phyloP scores from a whole-genome alignment of 2,329 filamentous ascomycete species.

The Cryphonectria parasitica region DNA sequence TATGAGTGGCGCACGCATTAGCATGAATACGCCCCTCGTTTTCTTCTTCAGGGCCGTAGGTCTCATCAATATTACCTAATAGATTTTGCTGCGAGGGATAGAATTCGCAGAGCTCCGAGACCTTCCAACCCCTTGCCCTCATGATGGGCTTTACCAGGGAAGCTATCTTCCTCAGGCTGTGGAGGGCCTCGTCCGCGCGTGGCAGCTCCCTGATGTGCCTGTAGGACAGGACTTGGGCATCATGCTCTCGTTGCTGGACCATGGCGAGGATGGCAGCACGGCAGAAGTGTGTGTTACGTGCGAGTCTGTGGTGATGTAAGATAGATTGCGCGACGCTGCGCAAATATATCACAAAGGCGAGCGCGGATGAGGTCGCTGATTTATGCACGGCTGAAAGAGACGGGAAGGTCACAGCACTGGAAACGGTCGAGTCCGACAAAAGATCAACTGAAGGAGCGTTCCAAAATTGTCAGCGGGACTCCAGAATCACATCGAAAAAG shows the following conservation, averaged over 20 bases:
- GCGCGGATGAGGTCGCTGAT: background rate
- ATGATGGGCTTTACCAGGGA: conserved; percentile 95
- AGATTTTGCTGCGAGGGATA: conserved; percentile 75
- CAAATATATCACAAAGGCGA: background rate
- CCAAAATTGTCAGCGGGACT: background rate
- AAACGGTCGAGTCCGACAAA: background rate
- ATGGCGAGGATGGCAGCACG: conserved; percentile 10
- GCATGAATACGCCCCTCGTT: background rate
- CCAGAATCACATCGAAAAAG: conserved; percentile 22
- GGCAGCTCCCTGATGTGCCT: conserved; percentile 53
- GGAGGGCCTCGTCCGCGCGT: conserved; percentile 54
- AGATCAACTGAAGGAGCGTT: background rate
- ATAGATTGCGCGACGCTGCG: conserved; percentile 1
- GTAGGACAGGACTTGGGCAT: conserved; percentile 52
- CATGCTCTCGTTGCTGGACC: conserved; percentile 39
- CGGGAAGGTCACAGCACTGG: background rate
- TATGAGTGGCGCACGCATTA: conserved; percentile 33
- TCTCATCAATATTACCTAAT: conserved; percentile 55
- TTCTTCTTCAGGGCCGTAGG: too few relatives aligned
- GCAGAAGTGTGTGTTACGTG: background rate
- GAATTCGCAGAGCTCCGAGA: conserved; percentile 82
- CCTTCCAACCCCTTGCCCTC: conserved; percentile 81
- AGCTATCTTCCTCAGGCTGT: conserved; percentile 76
- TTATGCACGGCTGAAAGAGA: background rate
- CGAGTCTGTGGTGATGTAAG: background rate